Evolutionary conservation across 208 protist genomes (phyloP).

Genomic region (Trypanosoma cruzi): DNA sequence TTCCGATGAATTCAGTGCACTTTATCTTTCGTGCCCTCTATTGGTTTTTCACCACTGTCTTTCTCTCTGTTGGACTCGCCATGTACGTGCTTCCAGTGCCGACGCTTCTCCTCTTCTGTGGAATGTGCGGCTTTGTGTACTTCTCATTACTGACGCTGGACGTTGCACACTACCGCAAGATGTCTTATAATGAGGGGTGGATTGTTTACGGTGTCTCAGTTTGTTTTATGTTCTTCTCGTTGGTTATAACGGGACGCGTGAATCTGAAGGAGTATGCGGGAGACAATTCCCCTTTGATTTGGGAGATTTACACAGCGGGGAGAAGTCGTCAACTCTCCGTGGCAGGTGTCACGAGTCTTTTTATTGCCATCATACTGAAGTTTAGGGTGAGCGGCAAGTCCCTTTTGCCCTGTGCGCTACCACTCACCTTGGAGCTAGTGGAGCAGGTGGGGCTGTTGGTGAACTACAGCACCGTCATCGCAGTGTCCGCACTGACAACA

Average conservation of each 20-base stretch:
- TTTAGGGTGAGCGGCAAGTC: slow-evolving; percentile 53
- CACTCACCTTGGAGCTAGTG: slow-evolving; percentile 29
- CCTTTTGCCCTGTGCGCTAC: slow-evolving; percentile 53
- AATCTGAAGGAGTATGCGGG: slow-evolving; percentile 17
- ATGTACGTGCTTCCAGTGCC: slow-evolving; percentile 53
- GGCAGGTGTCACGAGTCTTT: slow-evolving; percentile 47
- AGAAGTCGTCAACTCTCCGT: slow-evolving; percentile 60
- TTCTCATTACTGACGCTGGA: slow-evolving; percentile 57
- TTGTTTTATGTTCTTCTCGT: slow-evolving; percentile 34
- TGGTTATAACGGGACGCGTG: slow-evolving; percentile 21
- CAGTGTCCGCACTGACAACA: slow-evolving; percentile 42
- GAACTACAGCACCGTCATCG: slow-evolving; percentile 62
- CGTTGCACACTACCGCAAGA: slow-evolving; percentile 65
- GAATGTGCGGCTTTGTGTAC: slow-evolving; percentile 48
- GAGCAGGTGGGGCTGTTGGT: slow-evolving; percentile 42
- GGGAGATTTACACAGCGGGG: slow-evolving; percentile 66
- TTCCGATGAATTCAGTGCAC: slow-evolving; percentile 39
- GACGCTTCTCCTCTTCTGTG: slow-evolving; percentile 42
- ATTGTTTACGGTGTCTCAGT: slow-evolving; percentile 30
- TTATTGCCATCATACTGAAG: slow-evolving; percentile 68
- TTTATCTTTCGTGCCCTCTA: slow-evolving; percentile 40
- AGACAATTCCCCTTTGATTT: slow-evolving; percentile 34
- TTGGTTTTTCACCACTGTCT: slow-evolving; percentile 46
- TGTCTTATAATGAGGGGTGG: slow-evolving; percentile 32
- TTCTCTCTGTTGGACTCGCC: slow-evolving; percentile 54